phyloP scores from a whole-genome alignment of 2,329 filamentous ascomycete genomes.

The Xylariales sp. region DNA sequence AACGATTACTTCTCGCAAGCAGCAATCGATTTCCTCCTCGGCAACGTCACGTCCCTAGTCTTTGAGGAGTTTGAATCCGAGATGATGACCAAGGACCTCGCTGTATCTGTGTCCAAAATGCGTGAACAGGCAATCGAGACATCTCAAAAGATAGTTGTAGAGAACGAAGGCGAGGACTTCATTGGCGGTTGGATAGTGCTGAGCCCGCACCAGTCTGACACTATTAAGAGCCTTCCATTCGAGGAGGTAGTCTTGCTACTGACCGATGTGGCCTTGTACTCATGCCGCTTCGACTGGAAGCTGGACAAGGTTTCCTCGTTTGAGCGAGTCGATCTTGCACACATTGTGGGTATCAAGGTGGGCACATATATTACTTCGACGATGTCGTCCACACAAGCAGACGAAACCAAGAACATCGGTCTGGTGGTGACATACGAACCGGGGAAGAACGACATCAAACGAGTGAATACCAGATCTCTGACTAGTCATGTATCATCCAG shows the following conservation, averaged over 20 bases:
- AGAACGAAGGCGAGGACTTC: slow-evolving; percentile 78
- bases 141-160: slow-evolving; percentile 80
- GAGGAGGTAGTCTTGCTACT: slow-evolving; percentile 86
- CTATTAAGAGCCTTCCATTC: slow-evolving; percentile 66
- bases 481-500: slow-evolving; percentile 40
- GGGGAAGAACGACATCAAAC: slow-evolving; percentile 64
- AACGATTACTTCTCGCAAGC: slow-evolving; percentile 97
- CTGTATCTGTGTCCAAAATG: slow-evolving; percentile 78
- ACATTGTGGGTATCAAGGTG: slow-evolving; percentile 67
- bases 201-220: slow-evolving; percentile 68
- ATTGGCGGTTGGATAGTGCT: slow-evolving; percentile 86
- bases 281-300: slow-evolving; percentile 91
- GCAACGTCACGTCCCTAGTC: slow-evolving; percentile 77
- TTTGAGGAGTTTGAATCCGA: slow-evolving; percentile 94
- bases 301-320: slow-evolving; percentile 92
- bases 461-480: slow-evolving; percentile 83
- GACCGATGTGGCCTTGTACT: slow-evolving; percentile 80
- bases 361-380: slow-evolving; percentile 92
- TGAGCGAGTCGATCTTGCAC: slow-evolving; percentile 75
- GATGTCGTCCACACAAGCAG: slow-evolving; percentile 69
- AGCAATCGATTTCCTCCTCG: slow-evolving; percentile 89
- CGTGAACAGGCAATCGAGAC: slow-evolving; percentile 87
- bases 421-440: slow-evolving; percentile 75
- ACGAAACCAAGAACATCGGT: slow-evolving; percentile 78
- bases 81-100: slow-evolving; percentile 90